A percentile compares a stretch with the other conserved stretches of the same genome.
Conservation (phyloP, 805 yeast species). For the Suhomyces emberorum region DNA sequence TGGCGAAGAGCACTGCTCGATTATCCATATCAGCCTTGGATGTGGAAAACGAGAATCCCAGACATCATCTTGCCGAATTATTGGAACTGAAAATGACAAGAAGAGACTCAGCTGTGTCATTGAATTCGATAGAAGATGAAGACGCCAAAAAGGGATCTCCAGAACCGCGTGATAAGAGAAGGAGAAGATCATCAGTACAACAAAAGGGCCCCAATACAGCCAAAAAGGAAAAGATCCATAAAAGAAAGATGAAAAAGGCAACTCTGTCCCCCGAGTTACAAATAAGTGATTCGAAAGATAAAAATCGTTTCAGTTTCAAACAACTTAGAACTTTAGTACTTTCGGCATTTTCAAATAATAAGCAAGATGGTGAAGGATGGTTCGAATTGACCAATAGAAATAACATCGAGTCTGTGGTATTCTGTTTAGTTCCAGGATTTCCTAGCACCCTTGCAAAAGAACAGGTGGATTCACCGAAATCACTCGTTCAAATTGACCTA, state of each 20-base stretch:
- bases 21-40: slow-evolving; percentile 25
- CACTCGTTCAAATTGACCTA: not conserved
- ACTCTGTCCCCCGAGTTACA: slow-evolving; percentile 20
- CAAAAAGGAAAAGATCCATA: slow-evolving; percentile 21
- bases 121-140: slow-evolving; percentile 20
- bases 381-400: slow-evolving; percentile 45
- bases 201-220: slow-evolving; percentile 10
- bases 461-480: not conserved
- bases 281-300: slow-evolving; percentile 1
- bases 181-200: slow-evolving; percentile 40
- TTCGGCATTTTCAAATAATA: slow-evolving; percentile 9
- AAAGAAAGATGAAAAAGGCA: slow-evolving; percentile 31
- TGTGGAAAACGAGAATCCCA: slow-evolving; percentile 14
- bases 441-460: not conserved
- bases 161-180: slow-evolving; percentile 23
- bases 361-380: slow-evolving; percentile 35
- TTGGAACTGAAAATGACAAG: slow-evolving; percentile 10
- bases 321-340: slow-evolving; percentile 17
- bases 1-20: slow-evolving; percentile 24
- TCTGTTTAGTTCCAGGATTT: slow-evolving; percentile 66
- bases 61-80: slow-evolving; percentile 17
- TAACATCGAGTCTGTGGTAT: slow-evolving; percentile 51
- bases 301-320: slow-evolving; percentile 15
- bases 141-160: slow-evolving; percentile 4
- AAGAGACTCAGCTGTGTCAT: slow-evolving; percentile 23